Conservation (phyloP, 352 stramenopile genomes). For the Phytophthora brassicae region DNA sequence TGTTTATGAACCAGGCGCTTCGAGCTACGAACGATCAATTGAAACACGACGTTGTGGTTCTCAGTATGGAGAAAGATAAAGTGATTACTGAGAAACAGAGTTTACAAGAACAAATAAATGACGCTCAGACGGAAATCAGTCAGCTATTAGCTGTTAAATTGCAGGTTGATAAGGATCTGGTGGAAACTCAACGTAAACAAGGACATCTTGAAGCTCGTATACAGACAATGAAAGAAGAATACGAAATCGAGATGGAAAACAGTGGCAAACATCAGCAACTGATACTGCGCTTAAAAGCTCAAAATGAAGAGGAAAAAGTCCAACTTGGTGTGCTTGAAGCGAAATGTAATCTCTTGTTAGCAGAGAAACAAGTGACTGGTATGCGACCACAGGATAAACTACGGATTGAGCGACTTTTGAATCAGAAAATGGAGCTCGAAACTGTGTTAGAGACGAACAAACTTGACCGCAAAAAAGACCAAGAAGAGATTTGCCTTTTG, state of each 20-base stretch:
- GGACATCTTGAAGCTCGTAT: slow-evolving; percentile 50
- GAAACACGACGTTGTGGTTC: slow-evolving; percentile 56
- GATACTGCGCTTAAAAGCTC: slow-evolving; percentile 36
- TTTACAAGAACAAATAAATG: slow-evolving; percentile 36
- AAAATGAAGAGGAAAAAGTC: slow-evolving; percentile 63
- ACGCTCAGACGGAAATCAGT: slow-evolving; percentile 30
- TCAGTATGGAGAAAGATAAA: slow-evolving; percentile 69
- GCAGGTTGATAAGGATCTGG: slow-evolving; percentile 46
- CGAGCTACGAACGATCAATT: slow-evolving; percentile 62
- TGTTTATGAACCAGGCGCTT: slow-evolving; percentile 79
- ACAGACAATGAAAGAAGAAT: slow-evolving; percentile 70
- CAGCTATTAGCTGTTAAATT: slow-evolving; percentile 43
- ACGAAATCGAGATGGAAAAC: slow-evolving; percentile 55
- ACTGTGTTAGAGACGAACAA: slow-evolving; percentile 58
- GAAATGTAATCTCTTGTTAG: slow-evolving; percentile 62
- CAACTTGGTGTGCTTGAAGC: slow-evolving; percentile 65
- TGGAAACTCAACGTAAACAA: slow-evolving; percentile 48
- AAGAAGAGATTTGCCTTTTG: slow-evolving; percentile 75
- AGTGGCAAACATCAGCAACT: slow-evolving; percentile 40
- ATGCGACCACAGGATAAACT: slow-evolving; percentile 83
- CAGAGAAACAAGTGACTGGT: slow-evolving; percentile 74
- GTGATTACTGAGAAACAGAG: slow-evolving; percentile 38
- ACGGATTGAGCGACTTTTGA: slow-evolving; percentile 72
- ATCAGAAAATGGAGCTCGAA: slow-evolving; percentile 81
- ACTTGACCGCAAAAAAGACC: slow-evolving; percentile 54